These are phyloP conservation scores for Odontarrhena argentea DNA, from an alignment of 345 rosid species.

Conservation along the genomic window DNA sequence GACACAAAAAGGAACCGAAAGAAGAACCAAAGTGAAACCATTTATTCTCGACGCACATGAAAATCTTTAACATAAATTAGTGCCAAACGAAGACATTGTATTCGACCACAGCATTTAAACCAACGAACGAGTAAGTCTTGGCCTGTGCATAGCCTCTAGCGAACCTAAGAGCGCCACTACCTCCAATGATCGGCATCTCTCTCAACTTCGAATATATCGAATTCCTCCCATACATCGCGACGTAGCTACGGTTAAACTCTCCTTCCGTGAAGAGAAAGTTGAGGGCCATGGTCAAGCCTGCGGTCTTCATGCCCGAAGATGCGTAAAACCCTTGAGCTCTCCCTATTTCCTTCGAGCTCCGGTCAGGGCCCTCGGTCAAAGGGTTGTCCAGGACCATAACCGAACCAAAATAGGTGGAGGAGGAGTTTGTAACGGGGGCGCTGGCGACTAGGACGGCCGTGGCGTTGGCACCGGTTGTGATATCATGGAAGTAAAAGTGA, in stretches of 20 bases:
- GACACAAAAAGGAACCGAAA: too few species aligned
- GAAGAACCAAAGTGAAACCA: neutral
- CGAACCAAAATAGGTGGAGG: conserved; percentile 46
- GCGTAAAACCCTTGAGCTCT: conserved; percentile 63
- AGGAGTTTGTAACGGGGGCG: conserved; percentile 41
- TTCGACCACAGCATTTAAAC: conserved; percentile 29
- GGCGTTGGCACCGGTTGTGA: conserved; percentile 42
- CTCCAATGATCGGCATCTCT: conserved; percentile 37
- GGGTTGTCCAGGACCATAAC: conserved; percentile 54
- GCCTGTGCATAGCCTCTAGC: conserved; percentile 45
- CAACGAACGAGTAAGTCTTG: conserved; percentile 12
- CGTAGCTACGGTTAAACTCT: conserved; percentile 55
- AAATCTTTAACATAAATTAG: neutral
- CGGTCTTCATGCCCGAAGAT: conserved; percentile 37
- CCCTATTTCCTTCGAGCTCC: conserved; percentile 51
- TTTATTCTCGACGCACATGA: neutral
- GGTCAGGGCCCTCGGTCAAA: conserved; percentile 47
- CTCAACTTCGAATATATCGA: conserved; percentile 15
- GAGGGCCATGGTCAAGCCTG: conserved; percentile 46
- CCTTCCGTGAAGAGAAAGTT: conserved; percentile 59
- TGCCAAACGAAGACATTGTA: conserved; percentile 30
- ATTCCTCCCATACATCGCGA: conserved; percentile 54
- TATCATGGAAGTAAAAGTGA: conserved; percentile 62
- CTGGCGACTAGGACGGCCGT: conserved; percentile 44
- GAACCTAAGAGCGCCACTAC: conserved; percentile 47